These are phyloP conservation scores for Sanguinoderma infundibulare DNA, from an alignment of 1,284 basidiomycete species.

Conservation along the genomic window DNA sequence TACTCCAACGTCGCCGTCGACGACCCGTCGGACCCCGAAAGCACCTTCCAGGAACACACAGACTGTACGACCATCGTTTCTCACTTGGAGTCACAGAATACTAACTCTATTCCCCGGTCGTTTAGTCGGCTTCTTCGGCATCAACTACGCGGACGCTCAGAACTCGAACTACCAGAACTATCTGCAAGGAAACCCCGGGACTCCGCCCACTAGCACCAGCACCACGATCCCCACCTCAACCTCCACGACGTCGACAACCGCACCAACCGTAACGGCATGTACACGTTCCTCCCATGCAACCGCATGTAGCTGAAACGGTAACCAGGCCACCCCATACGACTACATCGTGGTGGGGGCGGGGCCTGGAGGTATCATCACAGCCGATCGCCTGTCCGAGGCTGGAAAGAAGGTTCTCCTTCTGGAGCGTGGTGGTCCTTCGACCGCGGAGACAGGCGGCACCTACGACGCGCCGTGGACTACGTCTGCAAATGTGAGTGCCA, in stretches of 20 bases:
- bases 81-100: background rate
- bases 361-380: slow-evolving; percentile 51
- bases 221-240: slow-evolving; percentile 31
- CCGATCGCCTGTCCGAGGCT: slow-evolving; percentile 62
- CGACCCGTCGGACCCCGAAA: slow-evolving; percentile 42
- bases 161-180: slow-evolving; percentile 52
- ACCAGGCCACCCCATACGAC: slow-evolving; percentile 56
- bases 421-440: slow-evolving; percentile 66
- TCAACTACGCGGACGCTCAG: slow-evolving; percentile 53
- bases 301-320: background rate
- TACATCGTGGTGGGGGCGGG: slow-evolving; percentile 68
- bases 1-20: slow-evolving; percentile 42
- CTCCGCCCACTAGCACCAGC: slow-evolving; percentile 27
- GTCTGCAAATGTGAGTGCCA: slow-evolving; percentile 47
- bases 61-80: slow-evolving; percentile 40
- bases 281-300: background rate
- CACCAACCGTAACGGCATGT: slow-evolving; percentile 43
- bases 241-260: slow-evolving; percentile 33
- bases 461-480: slow-evolving; percentile 58
- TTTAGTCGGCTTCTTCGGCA: slow-evolving; percentile 62
- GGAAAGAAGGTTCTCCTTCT: slow-evolving; percentile 66
- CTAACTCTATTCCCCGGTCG: background rate
- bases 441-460: slow-evolving; percentile 62
- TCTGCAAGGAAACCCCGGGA: slow-evolving; percentile 49
- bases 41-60: slow-evolving; percentile 48